Evolutionary conservation across 2,329 filamentous ascomycete genomes (phyloP).

Genomic region (Knufia petricola): DNA sequence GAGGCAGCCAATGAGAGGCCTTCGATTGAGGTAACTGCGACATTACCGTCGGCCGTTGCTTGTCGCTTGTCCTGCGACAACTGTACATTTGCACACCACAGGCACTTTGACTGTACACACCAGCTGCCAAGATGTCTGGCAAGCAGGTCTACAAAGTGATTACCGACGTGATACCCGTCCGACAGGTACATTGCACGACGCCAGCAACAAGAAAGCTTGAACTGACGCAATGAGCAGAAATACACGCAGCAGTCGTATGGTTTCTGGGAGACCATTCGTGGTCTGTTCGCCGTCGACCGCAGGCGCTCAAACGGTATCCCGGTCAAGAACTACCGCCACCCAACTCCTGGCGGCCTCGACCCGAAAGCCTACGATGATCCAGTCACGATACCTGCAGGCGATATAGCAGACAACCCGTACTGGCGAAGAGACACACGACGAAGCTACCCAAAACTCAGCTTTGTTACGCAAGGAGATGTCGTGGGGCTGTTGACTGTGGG

Average conservation of each 20-base stretch:
- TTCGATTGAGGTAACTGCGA: neutral
- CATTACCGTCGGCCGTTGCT: neutral
- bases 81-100: neutral
- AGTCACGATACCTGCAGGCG: constrained; percentile 71
- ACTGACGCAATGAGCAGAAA: constrained; percentile 53
- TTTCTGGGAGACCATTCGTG: constrained; percentile 76
- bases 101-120: neutral
- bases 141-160: neutral
- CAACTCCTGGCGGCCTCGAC: constrained; percentile 63
- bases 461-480: constrained; percentile 73
- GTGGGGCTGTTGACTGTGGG: constrained; percentile 79
- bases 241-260: constrained; percentile 86
- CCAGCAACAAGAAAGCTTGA: neutral
- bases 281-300: constrained; percentile 68
- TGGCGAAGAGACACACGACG: constrained; percentile 89
- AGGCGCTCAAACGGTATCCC: constrained; percentile 86
- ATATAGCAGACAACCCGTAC: constrained; percentile 86
- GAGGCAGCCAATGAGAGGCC: constrained; percentile 5
- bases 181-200: constrained; percentile 4
- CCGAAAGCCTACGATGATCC: constrained; percentile 69
- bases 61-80: too few species aligned
- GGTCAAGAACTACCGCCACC: constrained; percentile 86
- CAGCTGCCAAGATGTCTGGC: neutral
- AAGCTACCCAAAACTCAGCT: constrained; percentile 68
- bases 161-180: constrained; percentile 6